Evolutionary conservation across 2,329 filamentous ascomycete genomes (phyloP).

Genomic region (Blastomyces emzantsi): DNA sequence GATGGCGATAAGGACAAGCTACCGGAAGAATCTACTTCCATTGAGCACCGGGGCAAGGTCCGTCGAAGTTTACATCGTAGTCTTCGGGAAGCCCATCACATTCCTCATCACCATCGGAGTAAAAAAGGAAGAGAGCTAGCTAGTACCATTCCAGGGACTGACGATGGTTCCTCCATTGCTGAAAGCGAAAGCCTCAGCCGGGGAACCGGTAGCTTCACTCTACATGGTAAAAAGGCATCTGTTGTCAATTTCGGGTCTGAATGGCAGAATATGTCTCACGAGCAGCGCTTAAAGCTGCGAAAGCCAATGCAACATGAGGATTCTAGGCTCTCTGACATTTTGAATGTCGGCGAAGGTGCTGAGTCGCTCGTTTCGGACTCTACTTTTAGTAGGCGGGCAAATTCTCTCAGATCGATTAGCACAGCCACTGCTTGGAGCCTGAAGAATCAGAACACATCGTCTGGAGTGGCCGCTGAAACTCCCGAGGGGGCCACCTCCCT

Average conservation of each 20-base stretch:
- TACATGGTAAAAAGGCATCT: constrained; percentile 96
- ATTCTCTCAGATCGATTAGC: constrained; percentile 56
- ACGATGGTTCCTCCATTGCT: constrained; percentile 38
- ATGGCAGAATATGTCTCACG: constrained; percentile 65
- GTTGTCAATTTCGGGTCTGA: constrained; percentile 96
- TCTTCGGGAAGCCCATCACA: constrained; percentile 66
- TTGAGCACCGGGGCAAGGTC: constrained; percentile 56
- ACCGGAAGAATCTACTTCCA: constrained; percentile 32
- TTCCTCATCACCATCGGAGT: constrained; percentile 59
- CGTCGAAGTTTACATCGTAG: constrained; percentile 84
- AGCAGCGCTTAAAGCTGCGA: constrained; percentile 60
- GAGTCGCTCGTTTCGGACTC: constrained; percentile 23
- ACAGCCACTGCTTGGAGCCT: constrained; percentile 55
- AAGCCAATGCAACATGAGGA: constrained; percentile 40
- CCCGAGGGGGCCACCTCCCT: not conserved
- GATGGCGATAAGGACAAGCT: constrained; percentile 38
- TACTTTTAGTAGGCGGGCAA: constrained; percentile 44
- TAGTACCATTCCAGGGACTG: constrained; percentile 47
- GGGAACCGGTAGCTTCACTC: constrained; percentile 80
- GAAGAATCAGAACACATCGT: constrained; percentile 19
- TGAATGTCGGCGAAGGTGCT: constrained; percentile 21
- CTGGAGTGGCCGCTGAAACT: not conserved
- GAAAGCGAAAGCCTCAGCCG: constrained; percentile 64
- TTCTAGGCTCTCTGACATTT: constrained; percentile 28
- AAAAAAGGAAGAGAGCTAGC: constrained; percentile 67